Base-by-base conservation (phyloP, 2,329 filamentous ascomycete genomes). In the Phaeoacremonium minimum region DNA sequence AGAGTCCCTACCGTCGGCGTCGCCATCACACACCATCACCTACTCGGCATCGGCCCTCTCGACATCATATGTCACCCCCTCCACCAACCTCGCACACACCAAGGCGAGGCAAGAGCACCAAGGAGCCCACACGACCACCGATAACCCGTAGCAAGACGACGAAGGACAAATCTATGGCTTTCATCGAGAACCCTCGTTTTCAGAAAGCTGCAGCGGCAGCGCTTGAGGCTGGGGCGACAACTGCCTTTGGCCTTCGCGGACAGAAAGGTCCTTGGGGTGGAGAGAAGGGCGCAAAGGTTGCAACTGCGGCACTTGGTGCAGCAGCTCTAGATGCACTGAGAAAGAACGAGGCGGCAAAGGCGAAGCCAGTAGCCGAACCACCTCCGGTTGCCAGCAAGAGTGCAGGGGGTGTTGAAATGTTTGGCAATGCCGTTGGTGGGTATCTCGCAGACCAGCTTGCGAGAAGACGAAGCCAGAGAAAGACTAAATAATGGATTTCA, bases 301-400 rank as follows among this genome's bases (percentile, higher is more conserved):
- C 49, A 4, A 45, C 43, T 18, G 51, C 51, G 14, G 50, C 50
- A 11, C 38, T 54, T 18, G 49, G 49, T 1, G 51, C 49, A 11
- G 49, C 43, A 7, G 51, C 47, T 4, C 34, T 47, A 15, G 46
- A 46, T 18, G 47, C 45, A 13, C 42, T 50, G 7, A 36, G 30
- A 33, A 28, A 26, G 22, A n/a, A n/a, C n/a, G n/a, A n/a, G n/a
- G n/a, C n/a, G n/a, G n/a, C n/a, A n/a, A n/a, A n/a, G n/a, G n/a
- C n/a, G n/a, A n/a, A n/a, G n/a, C n/a, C n/a, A n/a, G n/a, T n/a
- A n/a, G n/a, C n/a, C n/a, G n/a, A n/a, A n/a, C n/a, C n/a, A n/a
- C n/a, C n/a, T n/a, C n/a, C n/a, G n/a, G n/a, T n/a, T n/a, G n/a
- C n/a, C n/a, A n/a, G n/a, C n/a, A n/a, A n/a, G n/a, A n/a, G n/a